These are phyloP conservation scores for Salix arbutifolia DNA, from an alignment of 345 rosid species.

Conservation along the genomic window DNA sequence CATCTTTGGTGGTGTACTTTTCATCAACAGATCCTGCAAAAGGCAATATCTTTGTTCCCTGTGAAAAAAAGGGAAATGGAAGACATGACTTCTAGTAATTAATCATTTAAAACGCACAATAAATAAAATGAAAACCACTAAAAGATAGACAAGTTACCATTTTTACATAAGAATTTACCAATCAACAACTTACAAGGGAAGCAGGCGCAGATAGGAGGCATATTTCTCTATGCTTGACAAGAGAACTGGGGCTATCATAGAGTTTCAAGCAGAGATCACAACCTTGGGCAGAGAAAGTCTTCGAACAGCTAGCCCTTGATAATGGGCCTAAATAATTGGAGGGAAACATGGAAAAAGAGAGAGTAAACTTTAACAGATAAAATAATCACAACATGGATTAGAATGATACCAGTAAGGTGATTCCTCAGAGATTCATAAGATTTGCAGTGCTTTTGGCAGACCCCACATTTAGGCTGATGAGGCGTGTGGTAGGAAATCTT, in stretches of 20 bases:
- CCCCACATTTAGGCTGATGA: constrained; percentile 66
- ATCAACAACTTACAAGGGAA: constrained; percentile 45
- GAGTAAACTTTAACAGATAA: neutral
- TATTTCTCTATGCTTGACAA: constrained; percentile 38
- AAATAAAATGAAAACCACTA: neutral
- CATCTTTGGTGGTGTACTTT: constrained; percentile 15
- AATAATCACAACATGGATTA: neutral
- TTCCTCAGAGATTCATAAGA: constrained; percentile 64
- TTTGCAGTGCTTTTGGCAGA: constrained; percentile 70
- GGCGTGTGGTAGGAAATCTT: constrained; percentile 59
- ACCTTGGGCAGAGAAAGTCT: constrained; percentile 46
- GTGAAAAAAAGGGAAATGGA: neutral
- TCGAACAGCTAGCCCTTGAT: constrained; percentile 41
- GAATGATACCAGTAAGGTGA: constrained; percentile 51
- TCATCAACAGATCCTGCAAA: constrained; percentile 15
- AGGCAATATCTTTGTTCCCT: constrained; percentile 22
- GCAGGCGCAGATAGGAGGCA: constrained; percentile 45
- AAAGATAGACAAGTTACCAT: neutral
- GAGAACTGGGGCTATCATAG: constrained; percentile 37
- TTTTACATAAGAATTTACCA: neutral
- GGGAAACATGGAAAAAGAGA: neutral
- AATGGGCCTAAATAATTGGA: constrained; percentile 34
- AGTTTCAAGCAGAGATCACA: constrained; percentile 56
- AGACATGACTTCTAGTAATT: neutral
- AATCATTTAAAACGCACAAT: neutral